Percentiles rank a stretch among this genome's conserved stretches.
These are phyloP conservation scores for Scedosporium dehoogii DNA, from an alignment of 2,329 filamentous ascomycete genomes.

Conservation along the genomic window DNA sequence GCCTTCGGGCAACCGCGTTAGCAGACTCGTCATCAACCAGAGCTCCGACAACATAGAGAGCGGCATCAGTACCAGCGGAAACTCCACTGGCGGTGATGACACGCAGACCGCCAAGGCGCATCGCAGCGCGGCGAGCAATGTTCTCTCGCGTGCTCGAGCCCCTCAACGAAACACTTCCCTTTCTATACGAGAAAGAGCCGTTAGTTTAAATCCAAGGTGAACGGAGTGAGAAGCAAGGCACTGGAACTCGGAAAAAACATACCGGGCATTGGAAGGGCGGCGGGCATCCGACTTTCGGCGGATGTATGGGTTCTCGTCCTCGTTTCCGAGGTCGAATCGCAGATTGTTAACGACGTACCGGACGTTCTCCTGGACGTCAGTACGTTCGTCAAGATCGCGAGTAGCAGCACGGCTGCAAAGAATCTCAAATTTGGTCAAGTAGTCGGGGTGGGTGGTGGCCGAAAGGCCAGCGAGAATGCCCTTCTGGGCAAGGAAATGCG, in stretches of 20 bases:
- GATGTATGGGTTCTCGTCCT: constrained; percentile 77
- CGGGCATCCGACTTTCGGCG: constrained; percentile 61
- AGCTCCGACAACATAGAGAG: constrained; percentile 76
- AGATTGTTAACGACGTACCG: constrained; percentile 88
- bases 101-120: constrained; percentile 59
- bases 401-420: constrained; percentile 65
- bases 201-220: constrained; percentile 12
- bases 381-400: constrained; percentile 62
- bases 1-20: constrained; percentile 60
- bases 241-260: constrained; percentile 17
- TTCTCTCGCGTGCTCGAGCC: constrained; percentile 67
- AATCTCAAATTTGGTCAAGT: constrained; percentile 71
- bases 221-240: neutral
- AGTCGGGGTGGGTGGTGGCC: constrained; percentile 75
- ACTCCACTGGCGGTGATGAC: constrained; percentile 75
- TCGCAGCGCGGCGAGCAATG: constrained; percentile 65
- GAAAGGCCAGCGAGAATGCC: constrained; percentile 70
- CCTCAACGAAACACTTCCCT: constrained; percentile 77
- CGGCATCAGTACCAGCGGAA: constrained; percentile 71
- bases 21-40: constrained; percentile 70
- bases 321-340: constrained; percentile 72
- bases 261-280: constrained; percentile 52
- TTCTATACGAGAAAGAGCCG: constrained; percentile 33
- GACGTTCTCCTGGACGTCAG: constrained; percentile 70
- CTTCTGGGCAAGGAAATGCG: constrained; percentile 65